Percentiles rank a stretch among this genome's conserved stretches.
Conservation (phyloP, 805 yeast species). For the Ogataea pignaliae region DNA sequence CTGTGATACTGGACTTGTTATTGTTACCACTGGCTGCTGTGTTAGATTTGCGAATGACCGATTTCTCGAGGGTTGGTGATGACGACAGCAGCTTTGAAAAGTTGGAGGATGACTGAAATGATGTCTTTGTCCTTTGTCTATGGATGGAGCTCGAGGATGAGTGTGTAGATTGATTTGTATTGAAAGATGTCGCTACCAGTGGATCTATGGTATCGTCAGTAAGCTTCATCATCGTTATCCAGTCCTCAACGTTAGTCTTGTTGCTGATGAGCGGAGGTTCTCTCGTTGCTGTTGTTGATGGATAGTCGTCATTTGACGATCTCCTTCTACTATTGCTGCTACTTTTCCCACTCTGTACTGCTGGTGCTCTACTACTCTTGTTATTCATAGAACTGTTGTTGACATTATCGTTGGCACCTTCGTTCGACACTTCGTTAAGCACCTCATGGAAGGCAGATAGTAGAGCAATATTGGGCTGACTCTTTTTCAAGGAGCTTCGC, state of each 20-base stretch:
- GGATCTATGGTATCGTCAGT: constrained; percentile 14
- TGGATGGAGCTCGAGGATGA: constrained; percentile 19
- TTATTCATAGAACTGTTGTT: neutral
- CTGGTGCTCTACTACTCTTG: neutral
- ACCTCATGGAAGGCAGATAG: constrained; percentile 34
- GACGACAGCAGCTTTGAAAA: constrained; percentile 18
- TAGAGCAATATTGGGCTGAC: constrained; percentile 20
- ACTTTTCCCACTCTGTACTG: neutral
- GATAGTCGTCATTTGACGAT: constrained; percentile 3
- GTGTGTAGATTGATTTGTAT: constrained; percentile 14
- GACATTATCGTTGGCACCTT: neutral
- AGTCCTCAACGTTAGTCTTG: constrained; percentile 17
- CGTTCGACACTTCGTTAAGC: constrained; percentile 24
- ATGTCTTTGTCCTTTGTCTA: constrained; percentile 14
- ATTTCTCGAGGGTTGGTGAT: constrained; percentile 19
- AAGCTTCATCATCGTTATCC: constrained; percentile 19
- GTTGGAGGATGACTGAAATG: constrained; percentile 17
- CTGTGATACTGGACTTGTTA: neutral
- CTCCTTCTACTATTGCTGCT: neutral
- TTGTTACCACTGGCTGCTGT: neutral
- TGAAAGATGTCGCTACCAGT: constrained; percentile 6
- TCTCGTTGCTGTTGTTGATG: neutral
- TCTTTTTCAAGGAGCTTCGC: constrained; percentile 5
- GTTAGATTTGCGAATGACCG: neutral
- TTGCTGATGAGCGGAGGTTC: neutral